These are phyloP conservation scores for Cryptococcus amylolentus DNA, from an alignment of 1,284 basidiomycete species.

Conservation along the genomic window DNA sequence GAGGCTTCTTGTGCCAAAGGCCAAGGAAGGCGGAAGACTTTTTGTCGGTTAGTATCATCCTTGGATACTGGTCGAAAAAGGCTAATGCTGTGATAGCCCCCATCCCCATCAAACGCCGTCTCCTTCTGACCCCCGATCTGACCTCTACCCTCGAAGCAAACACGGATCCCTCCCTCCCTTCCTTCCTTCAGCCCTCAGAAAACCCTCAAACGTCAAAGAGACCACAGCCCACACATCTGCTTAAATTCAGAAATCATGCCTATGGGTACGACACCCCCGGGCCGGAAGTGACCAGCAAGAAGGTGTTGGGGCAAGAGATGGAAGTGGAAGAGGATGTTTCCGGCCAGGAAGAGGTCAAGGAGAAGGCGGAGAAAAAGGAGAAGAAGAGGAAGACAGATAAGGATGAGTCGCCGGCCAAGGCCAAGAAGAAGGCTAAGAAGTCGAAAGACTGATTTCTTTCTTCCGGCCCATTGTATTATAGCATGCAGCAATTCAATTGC, in stretches of 20 bases:
- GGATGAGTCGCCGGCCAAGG: slow-evolving; percentile 18
- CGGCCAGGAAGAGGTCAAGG: not conserved
- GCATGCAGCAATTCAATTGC: too few relatives aligned
- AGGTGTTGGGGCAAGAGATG: slow-evolving; percentile 1
- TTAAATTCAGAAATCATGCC: slow-evolving; percentile 44
- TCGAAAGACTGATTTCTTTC: slow-evolving; percentile 11
- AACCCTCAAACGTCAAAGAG: slow-evolving; percentile 17
- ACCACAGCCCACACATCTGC: slow-evolving; percentile 32
- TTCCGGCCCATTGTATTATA: not conserved
- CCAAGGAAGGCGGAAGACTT: slow-evolving; percentile 30
- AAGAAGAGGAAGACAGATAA: slow-evolving; percentile 20
- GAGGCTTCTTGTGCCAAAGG: slow-evolving; percentile 39
- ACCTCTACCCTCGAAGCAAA: not conserved
- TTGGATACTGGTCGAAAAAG: not conserved
- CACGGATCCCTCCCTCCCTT: slow-evolving; percentile 11
- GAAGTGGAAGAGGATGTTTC: not conserved
- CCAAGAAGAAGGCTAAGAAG: slow-evolving; percentile 35
- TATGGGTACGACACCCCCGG: slow-evolving; percentile 40
- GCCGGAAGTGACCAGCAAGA: slow-evolving; percentile 10
- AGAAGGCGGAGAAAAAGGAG: slow-evolving; percentile 8
- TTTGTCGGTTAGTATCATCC: slow-evolving; percentile 31
- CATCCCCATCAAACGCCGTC: slow-evolving; percentile 31
- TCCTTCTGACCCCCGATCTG: slow-evolving; percentile 36
- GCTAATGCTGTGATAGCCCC: slow-evolving; percentile 28
- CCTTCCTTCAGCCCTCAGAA: slow-evolving; percentile 15